These are phyloP conservation scores for Russula virescens DNA, from an alignment of 768 basidiomycete genomes.

Conservation along the genomic window DNA sequence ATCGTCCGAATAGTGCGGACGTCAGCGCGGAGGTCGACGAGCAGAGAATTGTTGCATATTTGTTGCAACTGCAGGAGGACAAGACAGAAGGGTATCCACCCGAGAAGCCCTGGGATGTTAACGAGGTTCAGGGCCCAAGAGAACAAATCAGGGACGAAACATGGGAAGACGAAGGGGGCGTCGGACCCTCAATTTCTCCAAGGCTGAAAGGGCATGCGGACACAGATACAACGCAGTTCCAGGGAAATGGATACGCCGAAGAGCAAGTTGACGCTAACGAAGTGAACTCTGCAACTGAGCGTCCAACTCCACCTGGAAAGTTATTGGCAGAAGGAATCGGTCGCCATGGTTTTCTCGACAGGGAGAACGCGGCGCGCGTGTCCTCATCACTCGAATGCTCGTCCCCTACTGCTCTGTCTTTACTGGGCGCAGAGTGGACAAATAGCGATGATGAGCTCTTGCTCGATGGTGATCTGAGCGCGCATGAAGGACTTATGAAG, in stretches of 20 bases:
- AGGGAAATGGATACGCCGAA: neutral
- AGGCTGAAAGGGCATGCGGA: neutral
- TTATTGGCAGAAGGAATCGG: neutral
- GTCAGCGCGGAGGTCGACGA: conserved; percentile 4
- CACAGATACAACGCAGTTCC: neutral
- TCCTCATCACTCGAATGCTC: neutral
- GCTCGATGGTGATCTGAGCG: conserved; percentile 4
- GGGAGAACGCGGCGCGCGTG: neutral
- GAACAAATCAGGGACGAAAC: neutral
- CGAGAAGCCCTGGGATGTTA: neutral
- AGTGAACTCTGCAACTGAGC: neutral
- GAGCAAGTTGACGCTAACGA: neutral
- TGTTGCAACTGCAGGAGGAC: conserved; percentile 1
- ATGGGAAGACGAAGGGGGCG: neutral
- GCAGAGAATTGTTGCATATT: neutral
- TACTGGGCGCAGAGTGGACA: conserved; percentile 3
- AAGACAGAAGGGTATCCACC: neutral
- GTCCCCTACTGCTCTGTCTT: neutral
- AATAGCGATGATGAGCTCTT: conserved; percentile 10
- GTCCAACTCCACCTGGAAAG: neutral
- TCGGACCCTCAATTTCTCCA: neutral
- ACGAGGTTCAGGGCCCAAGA: neutral
- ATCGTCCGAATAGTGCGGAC: neutral
- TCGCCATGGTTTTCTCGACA: neutral
- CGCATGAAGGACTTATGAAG: conserved; percentile 5